A percentile compares a stretch with the other conserved stretches of the same genome.
phyloP scores from a whole-genome alignment of 352 stramenopile genomes.

The Globisporangium ultimum region DNA sequence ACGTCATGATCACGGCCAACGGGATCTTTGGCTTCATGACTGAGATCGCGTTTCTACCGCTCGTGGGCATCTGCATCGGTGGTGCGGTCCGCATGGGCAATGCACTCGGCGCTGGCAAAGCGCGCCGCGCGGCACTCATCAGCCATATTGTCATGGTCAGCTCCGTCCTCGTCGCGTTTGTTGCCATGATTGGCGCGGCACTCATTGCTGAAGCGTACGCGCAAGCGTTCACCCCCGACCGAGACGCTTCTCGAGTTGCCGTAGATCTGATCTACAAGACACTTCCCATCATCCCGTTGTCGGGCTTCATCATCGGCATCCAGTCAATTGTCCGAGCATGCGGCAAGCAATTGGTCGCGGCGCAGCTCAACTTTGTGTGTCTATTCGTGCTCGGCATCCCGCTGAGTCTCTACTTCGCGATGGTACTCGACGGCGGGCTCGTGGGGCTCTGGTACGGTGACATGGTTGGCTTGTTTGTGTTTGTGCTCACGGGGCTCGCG shows the following conservation, averaged over 20 bases:
- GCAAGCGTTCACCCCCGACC: conserved; percentile 12
- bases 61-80: conserved; percentile 17
- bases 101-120: conserved; percentile 17
- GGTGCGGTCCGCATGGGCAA: conserved; percentile 25
- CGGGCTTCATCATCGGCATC: conserved; percentile 6
- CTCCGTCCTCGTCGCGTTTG: conserved; percentile 1
- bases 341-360: conserved; percentile 12
- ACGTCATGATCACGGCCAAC: conserved; percentile 23
- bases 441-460: conserved; percentile 55
- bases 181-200: neutral
- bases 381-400: conserved; percentile 18
- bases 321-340: conserved; percentile 16
- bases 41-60: conserved; percentile 19
- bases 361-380: conserved; percentile 14
- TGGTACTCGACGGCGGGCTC: conserved; percentile 12
- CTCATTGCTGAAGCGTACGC: conserved; percentile 10
- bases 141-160: conserved; percentile 7
- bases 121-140: conserved; percentile 12
- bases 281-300: conserved; percentile 5
- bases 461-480: conserved; percentile 40
- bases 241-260: neutral
- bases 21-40: conserved; percentile 19
- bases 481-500: conserved; percentile 26
- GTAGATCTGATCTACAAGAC: conserved; percentile 6
- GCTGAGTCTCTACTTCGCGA: conserved; percentile 13